phyloP scores from a whole-genome alignment of 2,329 filamentous ascomycete genomes.

The Sphaceloma murrayae region DNA sequence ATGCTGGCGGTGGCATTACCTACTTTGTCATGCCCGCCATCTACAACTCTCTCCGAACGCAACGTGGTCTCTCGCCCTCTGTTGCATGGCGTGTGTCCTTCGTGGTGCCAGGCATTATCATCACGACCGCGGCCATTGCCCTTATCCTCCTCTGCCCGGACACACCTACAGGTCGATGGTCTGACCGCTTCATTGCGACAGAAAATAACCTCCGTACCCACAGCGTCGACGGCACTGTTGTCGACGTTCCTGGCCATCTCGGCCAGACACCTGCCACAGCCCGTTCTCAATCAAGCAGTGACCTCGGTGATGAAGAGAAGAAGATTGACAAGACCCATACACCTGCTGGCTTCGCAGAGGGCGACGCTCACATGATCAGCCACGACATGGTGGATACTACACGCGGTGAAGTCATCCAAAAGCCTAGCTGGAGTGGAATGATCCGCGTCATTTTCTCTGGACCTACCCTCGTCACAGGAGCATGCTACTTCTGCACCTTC shows the following conservation, averaged over 20 bases:
- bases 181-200: conserved; percentile 54
- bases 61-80: conserved; percentile 51
- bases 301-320: conserved; percentile 32
- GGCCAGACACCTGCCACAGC: conserved; percentile 33
- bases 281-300: conserved; percentile 25
- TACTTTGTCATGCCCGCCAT: conserved; percentile 92
- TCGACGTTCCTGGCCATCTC: conserved; percentile 43
- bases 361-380: conserved; percentile 39
- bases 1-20: conserved; percentile 79
- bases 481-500: conserved; percentile 52
- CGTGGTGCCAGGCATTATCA: conserved; percentile 70
- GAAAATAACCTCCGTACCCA: conserved; percentile 45
- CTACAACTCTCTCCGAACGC: conserved; percentile 61
- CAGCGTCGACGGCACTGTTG: conserved; percentile 35
- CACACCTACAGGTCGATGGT: conserved; percentile 71
- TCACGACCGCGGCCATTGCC: conserved; percentile 52
- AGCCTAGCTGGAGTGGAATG: conserved; percentile 52
- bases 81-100: conserved; percentile 79
- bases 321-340: conserved; percentile 28
- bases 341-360: conserved; percentile 28
- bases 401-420: conserved; percentile 51
- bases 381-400: conserved; percentile 47
- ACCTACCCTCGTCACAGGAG: conserved; percentile 44
- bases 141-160: conserved; percentile 67
- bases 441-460: conserved; percentile 53